Evolutionary conservation across 768 basidiomycete species (phyloP), one percentile per base, ranked within the genome.

Genomic region (Termitomyces sp.): DNA sequence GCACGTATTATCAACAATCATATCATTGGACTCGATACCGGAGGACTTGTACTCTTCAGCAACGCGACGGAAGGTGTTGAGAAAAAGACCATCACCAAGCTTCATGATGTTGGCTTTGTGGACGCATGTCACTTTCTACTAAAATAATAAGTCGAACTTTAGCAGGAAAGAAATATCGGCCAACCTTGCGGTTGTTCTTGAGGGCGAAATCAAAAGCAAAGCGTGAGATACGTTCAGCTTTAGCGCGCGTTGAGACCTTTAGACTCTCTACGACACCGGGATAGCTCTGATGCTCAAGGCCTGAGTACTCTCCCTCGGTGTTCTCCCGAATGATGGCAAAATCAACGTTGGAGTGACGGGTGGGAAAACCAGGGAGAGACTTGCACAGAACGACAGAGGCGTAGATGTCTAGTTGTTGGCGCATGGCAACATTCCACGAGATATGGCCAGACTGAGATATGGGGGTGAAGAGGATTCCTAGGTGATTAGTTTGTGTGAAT

Each of bases 71-170:
- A 98, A 99, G 22, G 95, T 98, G 74, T 93, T 95, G 64, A 98
- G 82, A 87, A 98, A 98, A 42, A 99, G 84, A 72, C 97, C 97
- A 66, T 98, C 97, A 70, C 96, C 96, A 64, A 98, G 87, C 74
- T 99, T 99, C 97, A 99, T 99, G 79, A 99, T 99, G 79, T 98
- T 98, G 65, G 97, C 97, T 75, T 99, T 99, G 85, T 99, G 97
- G 44, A 99, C 94, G 67, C 95, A 98, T 41, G 97, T 99, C 62
- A 99, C 96, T 89, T 96, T 98, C 93, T 96, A 63, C 2, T 45
- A 58, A 51, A 38, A 26, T 53, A 9, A 34, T 60, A 28, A 65
- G 57, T 34, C 32, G 12, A 15, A 19, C 19, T 37, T 2, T 7
- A 19, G 11, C 45, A 54, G 35, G 26, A 32, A 12, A 24, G 28